These are phyloP conservation scores for Iris macrosiphon DNA, from an alignment of 106 monocot genomes.

Conservation along the genomic window DNA sequence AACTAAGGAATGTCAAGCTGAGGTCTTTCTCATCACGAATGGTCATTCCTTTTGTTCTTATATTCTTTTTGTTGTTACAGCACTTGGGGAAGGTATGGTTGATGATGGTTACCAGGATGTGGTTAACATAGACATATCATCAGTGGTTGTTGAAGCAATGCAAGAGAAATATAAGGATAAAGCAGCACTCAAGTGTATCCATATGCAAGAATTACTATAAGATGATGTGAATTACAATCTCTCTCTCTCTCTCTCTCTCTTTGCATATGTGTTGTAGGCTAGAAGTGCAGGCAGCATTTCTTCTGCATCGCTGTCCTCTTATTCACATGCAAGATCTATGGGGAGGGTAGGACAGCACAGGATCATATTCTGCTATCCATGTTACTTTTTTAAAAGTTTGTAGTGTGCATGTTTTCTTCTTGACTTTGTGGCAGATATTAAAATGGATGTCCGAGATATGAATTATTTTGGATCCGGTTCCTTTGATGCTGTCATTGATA, in stretches of 20 bases:
- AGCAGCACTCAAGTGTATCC: conserved; percentile 62
- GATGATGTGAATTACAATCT: too few relatives aligned
- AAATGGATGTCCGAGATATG: conserved; percentile 85
- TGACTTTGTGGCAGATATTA: conserved; percentile 34
- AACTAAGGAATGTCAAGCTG: too few relatives aligned
- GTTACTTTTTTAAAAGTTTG: too few relatives aligned
- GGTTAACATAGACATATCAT: conserved; percentile 75
- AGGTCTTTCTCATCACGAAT: too few relatives aligned
- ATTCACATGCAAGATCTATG: too few relatives aligned
- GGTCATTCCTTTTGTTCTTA: too few relatives aligned
- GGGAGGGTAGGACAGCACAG: too few relatives aligned
- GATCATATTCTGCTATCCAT: too few relatives aligned
- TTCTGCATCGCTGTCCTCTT: too few relatives aligned
- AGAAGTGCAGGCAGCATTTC: background rate
- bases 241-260: too few relatives aligned
- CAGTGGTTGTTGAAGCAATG: conserved; percentile 80
- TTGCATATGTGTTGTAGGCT: too few relatives aligned
- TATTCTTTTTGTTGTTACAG: too few relatives aligned
- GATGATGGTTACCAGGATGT: conserved; percentile 65
- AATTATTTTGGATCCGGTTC: conserved; percentile 42
- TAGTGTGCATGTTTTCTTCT: conserved; percentile 4
- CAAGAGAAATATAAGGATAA: conserved; percentile 46
- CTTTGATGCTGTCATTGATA: conserved; percentile 85
- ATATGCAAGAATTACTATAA: background rate
- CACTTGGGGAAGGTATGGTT: conserved; percentile 66